A percentile compares a stretch with the other conserved stretches of the same genome.
These are phyloP conservation scores for Brassica incana DNA, from an alignment of 345 rosid genomes.

Conservation along the genomic window DNA sequence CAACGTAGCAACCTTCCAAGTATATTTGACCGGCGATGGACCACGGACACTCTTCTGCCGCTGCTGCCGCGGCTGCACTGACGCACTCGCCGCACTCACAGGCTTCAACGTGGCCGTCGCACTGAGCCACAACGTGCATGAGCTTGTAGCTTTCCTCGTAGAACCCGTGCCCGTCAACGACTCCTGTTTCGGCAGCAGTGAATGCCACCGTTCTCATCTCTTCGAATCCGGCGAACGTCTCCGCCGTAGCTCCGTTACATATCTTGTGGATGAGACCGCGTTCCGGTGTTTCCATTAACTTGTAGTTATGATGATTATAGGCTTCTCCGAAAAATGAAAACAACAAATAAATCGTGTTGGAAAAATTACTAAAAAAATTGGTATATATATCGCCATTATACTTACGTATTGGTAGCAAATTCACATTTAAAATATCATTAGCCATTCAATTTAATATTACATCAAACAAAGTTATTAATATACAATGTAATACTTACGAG, in stretches of 20 bases:
- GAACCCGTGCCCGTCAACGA: slow-evolving; percentile 46
- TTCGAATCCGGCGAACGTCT: slow-evolving; percentile 42
- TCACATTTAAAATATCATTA: neutral
- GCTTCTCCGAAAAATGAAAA: slow-evolving; percentile 9
- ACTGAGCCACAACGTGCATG: slow-evolving; percentile 57
- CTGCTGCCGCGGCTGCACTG: slow-evolving; percentile 47
- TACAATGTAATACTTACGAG: slow-evolving; percentile 26
- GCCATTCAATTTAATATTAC: neutral
- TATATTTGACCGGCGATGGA: slow-evolving; percentile 59
- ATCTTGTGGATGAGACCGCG: slow-evolving; percentile 48
- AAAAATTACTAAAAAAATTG: neutral
- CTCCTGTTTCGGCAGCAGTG: slow-evolving; percentile 44
- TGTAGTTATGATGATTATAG: slow-evolving; percentile 27
- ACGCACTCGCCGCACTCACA: slow-evolving; percentile 73
- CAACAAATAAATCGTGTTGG: neutral
- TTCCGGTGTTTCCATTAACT: slow-evolving; percentile 23
- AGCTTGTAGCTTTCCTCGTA: slow-evolving; percentile 41
- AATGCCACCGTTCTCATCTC: slow-evolving; percentile 53
- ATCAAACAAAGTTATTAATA: neutral
- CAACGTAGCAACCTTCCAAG: slow-evolving; percentile 54
- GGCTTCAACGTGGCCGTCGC: slow-evolving; percentile 56
- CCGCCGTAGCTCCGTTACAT: slow-evolving; percentile 50
- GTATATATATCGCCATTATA: neutral
- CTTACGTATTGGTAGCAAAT: neutral
- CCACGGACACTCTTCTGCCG: slow-evolving; percentile 47